These are phyloP conservation scores for Clavispora carvajalis DNA, from an alignment of 805 yeast species.

Conservation along the genomic window DNA sequence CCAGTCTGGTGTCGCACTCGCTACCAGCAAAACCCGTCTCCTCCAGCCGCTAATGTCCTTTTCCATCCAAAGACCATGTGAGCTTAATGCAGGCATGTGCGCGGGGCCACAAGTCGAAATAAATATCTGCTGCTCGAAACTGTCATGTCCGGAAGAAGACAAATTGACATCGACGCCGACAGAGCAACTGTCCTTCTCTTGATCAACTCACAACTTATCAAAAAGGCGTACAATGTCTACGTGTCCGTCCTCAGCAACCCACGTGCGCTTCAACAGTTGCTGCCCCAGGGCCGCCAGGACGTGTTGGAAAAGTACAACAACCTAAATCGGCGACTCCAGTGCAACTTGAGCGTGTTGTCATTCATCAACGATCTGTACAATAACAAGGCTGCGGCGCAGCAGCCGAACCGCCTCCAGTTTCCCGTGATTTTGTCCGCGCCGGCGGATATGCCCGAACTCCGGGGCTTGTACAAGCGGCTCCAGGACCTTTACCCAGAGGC, in stretches of 20 bases:
- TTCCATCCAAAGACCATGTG: too few relatives aligned
- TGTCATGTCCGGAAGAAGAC: conserved; percentile 3
- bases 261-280: conserved; percentile 26
- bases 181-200: conserved; percentile 38
- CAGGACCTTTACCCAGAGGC: conserved; percentile 53
- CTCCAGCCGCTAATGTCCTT: too few relatives aligned
- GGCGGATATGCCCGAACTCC: conserved; percentile 49
- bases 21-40: too few relatives aligned
- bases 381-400: conserved; percentile 22
- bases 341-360: conserved; percentile 36
- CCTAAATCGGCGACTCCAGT: conserved; percentile 37
- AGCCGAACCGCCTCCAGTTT: conserved; percentile 21
- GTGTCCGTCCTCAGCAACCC: conserved; percentile 31
- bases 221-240: conserved; percentile 34
- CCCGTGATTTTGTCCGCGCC: conserved; percentile 54
- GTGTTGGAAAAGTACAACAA: conserved; percentile 35
- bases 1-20: too few relatives aligned
- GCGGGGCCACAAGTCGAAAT: background rate
- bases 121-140: background rate
- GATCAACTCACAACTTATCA: conserved; percentile 39
- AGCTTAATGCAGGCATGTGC: background rate
- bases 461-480: conserved; percentile 40
- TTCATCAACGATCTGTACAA: conserved; percentile 36
- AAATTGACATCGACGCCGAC: conserved; percentile 31
- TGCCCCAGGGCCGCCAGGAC: conserved; percentile 27